Evolutionary conservation across 192 early-diverging fungal genomes (phyloP).

Genomic region (Backusella australiensis): DNA sequence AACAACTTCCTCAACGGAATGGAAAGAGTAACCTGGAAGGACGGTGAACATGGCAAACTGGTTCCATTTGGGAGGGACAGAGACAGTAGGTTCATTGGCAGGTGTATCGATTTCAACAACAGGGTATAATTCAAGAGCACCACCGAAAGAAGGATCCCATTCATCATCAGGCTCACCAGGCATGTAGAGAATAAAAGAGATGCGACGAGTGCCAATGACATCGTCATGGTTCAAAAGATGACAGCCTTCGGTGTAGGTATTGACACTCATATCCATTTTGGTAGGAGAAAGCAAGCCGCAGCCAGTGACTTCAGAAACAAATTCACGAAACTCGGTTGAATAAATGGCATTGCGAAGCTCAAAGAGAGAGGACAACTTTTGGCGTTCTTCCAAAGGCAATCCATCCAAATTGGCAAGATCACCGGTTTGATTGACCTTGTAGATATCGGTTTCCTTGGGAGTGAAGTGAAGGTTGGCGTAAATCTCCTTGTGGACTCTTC

Average conservation of each 20-base stretch:
- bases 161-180: conserved; percentile 52
- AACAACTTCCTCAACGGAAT: conserved; percentile 75
- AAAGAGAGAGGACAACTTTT: conserved; percentile 51
- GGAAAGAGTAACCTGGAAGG: conserved; percentile 74
- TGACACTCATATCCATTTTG: conserved; percentile 74
- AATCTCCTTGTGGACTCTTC: conserved; percentile 63
- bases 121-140: conserved; percentile 75
- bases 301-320: conserved; percentile 62
- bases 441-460: conserved; percentile 84
- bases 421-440: conserved; percentile 75
- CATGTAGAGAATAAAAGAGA: conserved; percentile 78
- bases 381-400: conserved; percentile 52
- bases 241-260: conserved; percentile 67
- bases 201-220: conserved; percentile 71
- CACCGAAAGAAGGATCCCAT: conserved; percentile 62
- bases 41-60: conserved; percentile 78
- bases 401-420: conserved; percentile 83
- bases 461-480: conserved; percentile 60
- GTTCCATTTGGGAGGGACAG: conserved; percentile 67
- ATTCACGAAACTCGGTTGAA: conserved; percentile 67
- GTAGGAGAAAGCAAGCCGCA: conserved; percentile 66
- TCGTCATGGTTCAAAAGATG: conserved; percentile 80
- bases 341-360: conserved; percentile 74
- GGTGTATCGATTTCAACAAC: conserved; percentile 59
- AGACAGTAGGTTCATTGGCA: conserved; percentile 52